Base-by-base conservation (phyloP, 176 grass and related monocot genomes). In the Oryza punctata region DNA sequence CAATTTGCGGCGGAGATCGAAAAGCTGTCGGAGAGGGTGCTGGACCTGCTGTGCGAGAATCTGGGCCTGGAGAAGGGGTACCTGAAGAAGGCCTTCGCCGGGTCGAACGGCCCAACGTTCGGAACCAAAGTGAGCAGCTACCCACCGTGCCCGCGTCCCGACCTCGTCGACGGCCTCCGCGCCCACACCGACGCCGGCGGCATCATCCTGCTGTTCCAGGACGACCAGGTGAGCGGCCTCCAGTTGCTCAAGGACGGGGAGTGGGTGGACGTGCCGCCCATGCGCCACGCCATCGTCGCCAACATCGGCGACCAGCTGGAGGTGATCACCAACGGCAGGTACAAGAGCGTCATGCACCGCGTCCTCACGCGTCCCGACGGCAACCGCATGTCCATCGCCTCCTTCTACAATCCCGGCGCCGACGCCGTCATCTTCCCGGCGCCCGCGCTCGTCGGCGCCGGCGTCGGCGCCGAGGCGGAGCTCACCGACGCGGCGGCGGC, bases 241-340 rank as follows among this genome's bases (percentile, higher is more conserved):
- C 93, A 95, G 89, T 78, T 98, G 26, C 89, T 98, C 47, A 95
- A 81, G 85, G 93, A 63, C 59, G 91, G 84, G 0, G 27, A 68
- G 6, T 98, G 96, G 96, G 81, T 95, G 18, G 91, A 95, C 71
- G 96, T 98, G 47, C 96, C 96, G 25, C 93, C 96, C 0, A 27
- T 95, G 63, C 87, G 76, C 70, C 85, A 93, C 84, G 79, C 92
- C 85, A 54, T 98, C 67, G 95, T 98, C 63, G 81, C 90, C 85
- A 98, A 98, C 83, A 88, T 96, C 81, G 96, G 96, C 46, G 96
- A 99, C 83, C 96, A 99, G 86, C 93, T 99, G 10, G 96, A 99
- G 93, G 95, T 99, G 72, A 99, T 99, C 87, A 99, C 93, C 63
- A 99, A 99, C 77, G 96, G 96, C 30, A 82, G 85, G 78, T 99